Conservation (phyloP, 805 yeast genomes). For the Metschnikowia kofuensis region DNA sequence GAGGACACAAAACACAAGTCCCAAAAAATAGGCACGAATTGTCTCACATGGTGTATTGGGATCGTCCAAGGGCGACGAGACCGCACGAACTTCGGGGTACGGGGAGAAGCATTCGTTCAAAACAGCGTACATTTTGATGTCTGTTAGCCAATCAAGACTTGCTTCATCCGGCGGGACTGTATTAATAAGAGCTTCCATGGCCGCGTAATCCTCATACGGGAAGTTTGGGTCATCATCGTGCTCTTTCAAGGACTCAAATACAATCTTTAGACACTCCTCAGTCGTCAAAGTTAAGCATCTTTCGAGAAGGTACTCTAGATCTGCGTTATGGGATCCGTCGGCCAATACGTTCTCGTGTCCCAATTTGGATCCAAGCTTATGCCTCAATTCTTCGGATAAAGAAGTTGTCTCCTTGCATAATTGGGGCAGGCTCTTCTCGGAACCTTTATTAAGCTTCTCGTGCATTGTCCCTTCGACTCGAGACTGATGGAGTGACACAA, state of each 20-base stretch:
- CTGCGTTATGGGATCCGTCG: constrained; percentile 2
- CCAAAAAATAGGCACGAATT: constrained; percentile 52
- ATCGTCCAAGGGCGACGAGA: constrained; percentile 53
- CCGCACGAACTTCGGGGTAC: constrained; percentile 65
- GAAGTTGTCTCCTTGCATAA: neutral
- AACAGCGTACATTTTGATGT: constrained; percentile 6
- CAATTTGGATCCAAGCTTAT: constrained; percentile 6
- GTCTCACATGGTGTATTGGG: constrained; percentile 48
- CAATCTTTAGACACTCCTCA: neutral
- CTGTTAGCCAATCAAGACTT: neutral
- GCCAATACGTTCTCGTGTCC: constrained; percentile 8
- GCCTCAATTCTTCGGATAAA: constrained; percentile 4
- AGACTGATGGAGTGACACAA: too few relatives aligned
- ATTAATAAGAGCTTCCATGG: neutral
- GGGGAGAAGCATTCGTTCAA: constrained; percentile 33
- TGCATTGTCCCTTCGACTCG: neutral
- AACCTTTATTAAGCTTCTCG: neutral
- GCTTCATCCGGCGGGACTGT: neutral
- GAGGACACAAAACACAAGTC: constrained; percentile 40
- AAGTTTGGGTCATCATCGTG: constrained; percentile 4
- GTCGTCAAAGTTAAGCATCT: neutral
- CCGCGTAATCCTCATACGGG: neutral
- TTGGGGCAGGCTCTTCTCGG: neutral
- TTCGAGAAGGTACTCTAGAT: constrained; percentile 7
- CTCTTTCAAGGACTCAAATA: neutral